Percentiles rank a stretch among this genome's conserved stretches.
phyloP scores from a whole-genome alignment of 73 alveolate genomes.

The Symbiodinium pilosum region DNA sequence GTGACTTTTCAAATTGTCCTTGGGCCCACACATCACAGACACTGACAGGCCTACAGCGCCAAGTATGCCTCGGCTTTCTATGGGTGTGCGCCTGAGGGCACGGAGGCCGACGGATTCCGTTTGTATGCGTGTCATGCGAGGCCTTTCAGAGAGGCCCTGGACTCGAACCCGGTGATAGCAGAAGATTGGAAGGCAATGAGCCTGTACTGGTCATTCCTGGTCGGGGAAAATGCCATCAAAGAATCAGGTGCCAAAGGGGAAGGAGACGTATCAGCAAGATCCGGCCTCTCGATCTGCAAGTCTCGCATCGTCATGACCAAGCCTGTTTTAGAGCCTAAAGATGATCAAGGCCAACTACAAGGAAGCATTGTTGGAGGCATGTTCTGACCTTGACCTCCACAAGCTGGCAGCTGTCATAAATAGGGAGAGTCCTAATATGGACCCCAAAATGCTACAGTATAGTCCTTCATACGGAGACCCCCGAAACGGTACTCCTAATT shows the following conservation, averaged over 20 bases:
- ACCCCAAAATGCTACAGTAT: no score
- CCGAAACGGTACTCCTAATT: no score
- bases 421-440: no score
- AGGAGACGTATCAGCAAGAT: conserved; percentile 94
- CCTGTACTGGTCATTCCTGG: neutral
- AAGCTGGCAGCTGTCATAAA: no score
- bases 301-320: neutral
- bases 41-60: conserved; percentile 82
- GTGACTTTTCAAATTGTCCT: no score
- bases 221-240: neutral
- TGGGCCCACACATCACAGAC: no score
- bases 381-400: neutral
- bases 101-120: no score
- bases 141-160: conserved; percentile 94
- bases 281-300: neutral
- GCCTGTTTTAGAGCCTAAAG: neutral
- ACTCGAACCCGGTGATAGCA: conserved; percentile 76
- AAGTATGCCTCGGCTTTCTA: conserved; percentile 93
- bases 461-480: no score
- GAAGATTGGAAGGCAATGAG: conserved; percentile 56
- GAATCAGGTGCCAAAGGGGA: conserved; percentile 63
- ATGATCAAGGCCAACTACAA: conserved; percentile 64
- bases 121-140: neutral
- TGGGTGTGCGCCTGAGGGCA: conserved; percentile 20
- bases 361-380: conserved; percentile 72